A percentile compares a stretch with the other conserved stretches of the same genome.
Evolutionary conservation across 805 yeast species (phyloP).

Genomic region (Nakazawaea wickerhamii): DNA sequence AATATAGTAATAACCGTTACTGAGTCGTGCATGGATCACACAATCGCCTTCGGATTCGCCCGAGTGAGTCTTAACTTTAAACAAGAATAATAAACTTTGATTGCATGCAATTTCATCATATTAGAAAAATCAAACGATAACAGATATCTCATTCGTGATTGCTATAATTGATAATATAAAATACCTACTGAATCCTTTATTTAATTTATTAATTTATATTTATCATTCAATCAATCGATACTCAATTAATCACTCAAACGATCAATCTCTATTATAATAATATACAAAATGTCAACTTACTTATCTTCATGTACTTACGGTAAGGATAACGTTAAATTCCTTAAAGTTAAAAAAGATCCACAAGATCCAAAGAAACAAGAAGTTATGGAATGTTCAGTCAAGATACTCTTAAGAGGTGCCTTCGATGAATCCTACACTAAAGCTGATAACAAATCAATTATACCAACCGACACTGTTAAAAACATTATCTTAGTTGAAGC

Average conservation of each 20-base stretch:
- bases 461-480: constrained; percentile 92
- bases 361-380: constrained; percentile 69
- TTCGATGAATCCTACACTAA: constrained; percentile 78
- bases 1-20: too few relatives aligned
- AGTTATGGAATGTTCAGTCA: constrained; percentile 80
- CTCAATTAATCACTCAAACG: neutral
- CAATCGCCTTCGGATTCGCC: neutral
- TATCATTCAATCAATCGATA: too few relatives aligned
- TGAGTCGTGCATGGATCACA: too few relatives aligned
- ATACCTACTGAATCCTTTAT: neutral
- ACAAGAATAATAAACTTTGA: neutral
- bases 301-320: constrained; percentile 66
- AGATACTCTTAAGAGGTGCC: constrained; percentile 68
- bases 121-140: neutral
- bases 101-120: too few relatives aligned
- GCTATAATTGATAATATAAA: neutral
- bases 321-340: constrained; percentile 86
- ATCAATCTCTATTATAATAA: neutral
- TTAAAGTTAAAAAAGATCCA: constrained; percentile 80
- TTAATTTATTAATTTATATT: neutral
- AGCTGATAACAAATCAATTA: constrained; percentile 85
- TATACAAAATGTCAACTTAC: neutral
- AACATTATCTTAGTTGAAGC: constrained; percentile 84
- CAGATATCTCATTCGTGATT: neutral
- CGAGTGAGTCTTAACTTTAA: too few relatives aligned